phyloP scores from a whole-genome alignment of 208 protist species.

The Leishmania gerbilli region DNA sequence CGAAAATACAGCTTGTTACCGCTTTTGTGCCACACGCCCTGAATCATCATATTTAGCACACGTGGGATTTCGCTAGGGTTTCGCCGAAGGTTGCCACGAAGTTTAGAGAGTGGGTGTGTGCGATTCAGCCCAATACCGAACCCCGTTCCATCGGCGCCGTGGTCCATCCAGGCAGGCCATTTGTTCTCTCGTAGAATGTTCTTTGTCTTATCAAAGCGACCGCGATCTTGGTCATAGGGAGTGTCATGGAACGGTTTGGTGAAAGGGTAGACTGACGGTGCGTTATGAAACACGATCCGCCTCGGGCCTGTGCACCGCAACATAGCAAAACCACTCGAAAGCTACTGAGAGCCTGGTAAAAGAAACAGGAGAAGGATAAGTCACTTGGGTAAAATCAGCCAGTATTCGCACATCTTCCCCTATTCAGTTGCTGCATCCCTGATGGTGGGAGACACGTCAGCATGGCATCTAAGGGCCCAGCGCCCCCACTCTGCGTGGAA shows the following conservation, averaged over 20 bases:
- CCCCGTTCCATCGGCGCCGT: conserved; percentile 84
- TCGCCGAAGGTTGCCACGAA: conserved; percentile 75
- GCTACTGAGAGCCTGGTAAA: not conserved
- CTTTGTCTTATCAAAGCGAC: conserved; percentile 54
- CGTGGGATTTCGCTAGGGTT: conserved; percentile 66
- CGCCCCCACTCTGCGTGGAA: not conserved
- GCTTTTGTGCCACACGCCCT: conserved; percentile 92
- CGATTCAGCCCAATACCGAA: conserved; percentile 87
- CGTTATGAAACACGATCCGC: conserved; percentile 83
- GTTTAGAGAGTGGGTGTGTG: conserved; percentile 77
- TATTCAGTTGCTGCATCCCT: not conserved
- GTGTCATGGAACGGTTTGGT: conserved; percentile 89
- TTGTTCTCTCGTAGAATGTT: conserved; percentile 35
- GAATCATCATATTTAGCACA: conserved; percentile 90
- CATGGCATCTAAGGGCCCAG: not conserved
- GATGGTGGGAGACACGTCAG: not conserved
- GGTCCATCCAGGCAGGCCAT: conserved; percentile 90
- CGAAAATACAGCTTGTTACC: conserved; percentile 89
- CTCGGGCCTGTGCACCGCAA: conserved; percentile 12
- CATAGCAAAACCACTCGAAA: conserved; percentile 10
- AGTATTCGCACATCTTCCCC: not conserved
- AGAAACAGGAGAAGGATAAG: conserved; percentile 3
- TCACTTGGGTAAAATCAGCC: too few species aligned
- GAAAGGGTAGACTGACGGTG: conserved; percentile 85
- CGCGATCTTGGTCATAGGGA: conserved; percentile 81